Evolutionary conservation across 1,284 basidiomycete genomes (phyloP).

Genomic region (Leccinum ponderosum): DNA sequence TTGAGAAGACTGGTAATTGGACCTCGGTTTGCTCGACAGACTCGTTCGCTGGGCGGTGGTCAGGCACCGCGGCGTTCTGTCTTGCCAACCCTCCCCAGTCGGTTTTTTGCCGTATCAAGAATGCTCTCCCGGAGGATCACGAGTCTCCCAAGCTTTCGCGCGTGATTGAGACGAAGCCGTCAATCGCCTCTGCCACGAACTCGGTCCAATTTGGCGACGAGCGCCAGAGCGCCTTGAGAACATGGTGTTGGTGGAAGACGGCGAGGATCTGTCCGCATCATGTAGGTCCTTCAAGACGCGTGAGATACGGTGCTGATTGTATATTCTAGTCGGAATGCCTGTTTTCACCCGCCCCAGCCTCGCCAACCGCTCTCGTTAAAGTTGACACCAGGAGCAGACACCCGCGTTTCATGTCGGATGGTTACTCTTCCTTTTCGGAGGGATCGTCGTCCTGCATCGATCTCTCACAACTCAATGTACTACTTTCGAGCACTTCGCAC

Average conservation of each 20-base stretch:
- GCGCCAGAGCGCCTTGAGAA: slow-evolving; percentile 22
- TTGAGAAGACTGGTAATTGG: slow-evolving; percentile 59
- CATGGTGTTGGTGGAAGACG: slow-evolving; percentile 53
- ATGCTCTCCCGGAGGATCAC: slow-evolving; percentile 31
- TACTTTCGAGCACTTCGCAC: slow-evolving; percentile 51
- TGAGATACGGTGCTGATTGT: slow-evolving; percentile 4
- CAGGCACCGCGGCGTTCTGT: slow-evolving; percentile 65
- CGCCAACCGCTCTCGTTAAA: slow-evolving; percentile 60
- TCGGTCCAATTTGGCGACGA: slow-evolving; percentile 65
- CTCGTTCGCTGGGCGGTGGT: slow-evolving; percentile 64
- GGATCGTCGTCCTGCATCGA: slow-evolving; percentile 78
- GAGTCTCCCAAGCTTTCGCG: slow-evolving; percentile 41
- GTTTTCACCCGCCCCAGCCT: slow-evolving; percentile 61
- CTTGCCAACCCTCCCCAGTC: slow-evolving; percentile 37
- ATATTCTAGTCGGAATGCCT: slow-evolving; percentile 42
- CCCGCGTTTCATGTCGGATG: slow-evolving; percentile 63
- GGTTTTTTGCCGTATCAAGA: slow-evolving; percentile 30
- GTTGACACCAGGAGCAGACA: slow-evolving; percentile 56
- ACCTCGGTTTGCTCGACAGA: slow-evolving; percentile 47
- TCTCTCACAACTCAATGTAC: slow-evolving; percentile 54
- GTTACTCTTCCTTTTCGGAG: slow-evolving; percentile 61
- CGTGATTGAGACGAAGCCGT: slow-evolving; percentile 54
- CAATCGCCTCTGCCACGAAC: slow-evolving; percentile 55
- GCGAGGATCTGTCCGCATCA: slow-evolving; percentile 57
- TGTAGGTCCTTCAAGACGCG: slow-evolving; percentile 42